These are phyloP conservation scores for Zopfia rhizophila DNA, from an alignment of 2,329 filamentous ascomycete species.

Conservation along the genomic window DNA sequence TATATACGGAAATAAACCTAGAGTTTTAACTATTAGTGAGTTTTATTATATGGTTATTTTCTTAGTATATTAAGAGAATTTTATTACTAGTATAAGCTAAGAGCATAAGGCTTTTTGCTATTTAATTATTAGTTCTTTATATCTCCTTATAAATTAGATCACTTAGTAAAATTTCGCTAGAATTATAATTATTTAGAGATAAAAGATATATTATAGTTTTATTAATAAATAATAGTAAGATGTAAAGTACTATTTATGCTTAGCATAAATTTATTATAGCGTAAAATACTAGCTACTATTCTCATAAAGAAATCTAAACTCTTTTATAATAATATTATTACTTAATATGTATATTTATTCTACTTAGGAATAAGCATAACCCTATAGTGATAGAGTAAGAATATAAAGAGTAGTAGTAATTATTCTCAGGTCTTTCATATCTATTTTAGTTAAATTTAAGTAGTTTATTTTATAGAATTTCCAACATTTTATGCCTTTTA, in stretches of 20 bases:
- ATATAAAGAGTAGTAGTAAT: no score
- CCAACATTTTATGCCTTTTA: no score
- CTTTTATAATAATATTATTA: constrained; percentile 6
- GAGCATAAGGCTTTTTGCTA: constrained; percentile 11
- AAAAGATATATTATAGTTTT: constrained; percentile 12
- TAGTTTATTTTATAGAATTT: no score
- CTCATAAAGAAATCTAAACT: constrained; percentile 7
- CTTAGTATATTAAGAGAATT: constrained; percentile 17
- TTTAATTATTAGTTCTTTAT: constrained; percentile 14
- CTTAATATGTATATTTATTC: constrained; percentile 7
- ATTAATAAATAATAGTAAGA: constrained; percentile 8
- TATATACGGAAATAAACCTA: constrained; percentile 10
- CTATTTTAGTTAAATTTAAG: no score
- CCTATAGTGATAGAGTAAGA: constrained; percentile 10
- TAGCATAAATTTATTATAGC: background rate
- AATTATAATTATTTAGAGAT: constrained; percentile 1
- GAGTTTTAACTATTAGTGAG: constrained; percentile 8
- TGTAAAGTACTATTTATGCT: constrained; percentile 4
- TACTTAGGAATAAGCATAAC: constrained; percentile 10
- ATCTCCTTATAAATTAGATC: constrained; percentile 16
- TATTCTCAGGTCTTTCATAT: background rate
- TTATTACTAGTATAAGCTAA: constrained; percentile 11
- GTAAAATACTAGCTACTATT: constrained; percentile 6
- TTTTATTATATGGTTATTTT: constrained; percentile 20
- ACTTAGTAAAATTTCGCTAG: constrained; percentile 3